Base-by-base conservation (phyloP, 2,329 filamentous ascomycete species). In the Metarhizium sp. region DNA sequence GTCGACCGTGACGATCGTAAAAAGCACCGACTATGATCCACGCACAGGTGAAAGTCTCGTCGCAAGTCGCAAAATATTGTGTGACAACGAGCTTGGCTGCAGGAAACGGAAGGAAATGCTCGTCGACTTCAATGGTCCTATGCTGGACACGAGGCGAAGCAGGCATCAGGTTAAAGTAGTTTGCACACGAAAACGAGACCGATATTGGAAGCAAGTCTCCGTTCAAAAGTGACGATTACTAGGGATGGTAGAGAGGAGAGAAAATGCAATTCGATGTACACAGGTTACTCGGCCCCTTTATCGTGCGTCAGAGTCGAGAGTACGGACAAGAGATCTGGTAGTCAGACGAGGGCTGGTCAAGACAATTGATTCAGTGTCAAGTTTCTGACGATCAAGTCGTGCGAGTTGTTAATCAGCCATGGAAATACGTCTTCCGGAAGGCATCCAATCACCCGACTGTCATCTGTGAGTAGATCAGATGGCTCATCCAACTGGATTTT, bases 11-110 rank as follows among this genome's bases (percentile, higher is more conserved):
- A 1, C 59, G 54, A 66, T 80, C 75, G 63, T 75, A 78, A 53
- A 78, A 80, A 1, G 71, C 71, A 0, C 70, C 76, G 14, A 77
- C 67, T 25, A 77, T 67, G 50, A 79, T 68, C 70, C 71, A 78
- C 16, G 72, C 75, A 73, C 75, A 78, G 56, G 62, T 69, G 0
- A 63, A 66, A 3, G 64, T 61, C 29, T 67, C 63, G 2, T 62
- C 64, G 16, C 66, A 67, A 8, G 65, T 57, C 52, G 70, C 61
- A 48, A 75, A 61, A 54, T 73, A 66, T 60, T 78, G 75, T 18
- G 72, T 75, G 51, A 78, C 68, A 59, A 75, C 59, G 32, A 78
- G 68, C 57, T 74, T 75, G 2, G 69, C 71, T 13, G 77, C 77
- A 2, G 77, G 74, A 48, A 65, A 62, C 2, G 77, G 77, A 18